A percentile compares a stretch with the other conserved stretches of the same genome.
phyloP scores from a whole-genome alignment of 331 rosid genomes.

The Spiraea crenata region DNA sequence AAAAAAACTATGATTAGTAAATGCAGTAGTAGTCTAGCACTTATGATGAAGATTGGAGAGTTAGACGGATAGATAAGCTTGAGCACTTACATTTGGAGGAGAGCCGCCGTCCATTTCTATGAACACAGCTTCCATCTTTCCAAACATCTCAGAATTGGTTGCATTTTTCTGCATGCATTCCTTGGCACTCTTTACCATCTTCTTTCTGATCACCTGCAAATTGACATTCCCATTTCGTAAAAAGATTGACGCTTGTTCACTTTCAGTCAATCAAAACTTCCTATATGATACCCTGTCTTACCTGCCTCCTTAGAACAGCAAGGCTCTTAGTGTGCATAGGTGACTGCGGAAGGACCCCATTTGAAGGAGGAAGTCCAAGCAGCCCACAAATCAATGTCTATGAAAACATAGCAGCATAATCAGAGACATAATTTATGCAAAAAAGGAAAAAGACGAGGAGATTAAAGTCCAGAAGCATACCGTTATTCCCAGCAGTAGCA shows the following conservation, averaged over 20 bases:
- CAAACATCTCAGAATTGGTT: conserved; percentile 59
- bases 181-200: conserved; percentile 67
- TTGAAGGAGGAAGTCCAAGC: conserved; percentile 90
- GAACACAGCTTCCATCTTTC: conserved; percentile 69
- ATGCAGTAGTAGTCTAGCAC: neutral
- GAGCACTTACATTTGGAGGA: conserved; percentile 52
- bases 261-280: conserved; percentile 9
- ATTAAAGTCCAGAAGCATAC: conserved; percentile 33
- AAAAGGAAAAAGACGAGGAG: conserved; percentile 11
- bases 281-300: conserved; percentile 19
- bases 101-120: conserved; percentile 54
- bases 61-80: neutral
- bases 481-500: conserved; percentile 66
- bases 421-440: neutral
- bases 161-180: conserved; percentile 56
- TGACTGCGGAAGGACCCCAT: conserved; percentile 91
- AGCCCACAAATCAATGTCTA: conserved; percentile 70
- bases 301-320: conserved; percentile 64
- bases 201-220: conserved; percentile 54
- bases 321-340: conserved; percentile 92
- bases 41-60: neutral
- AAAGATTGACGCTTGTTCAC: neutral
- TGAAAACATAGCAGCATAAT: conserved; percentile 9
- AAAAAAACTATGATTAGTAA: conserved; percentile 15
- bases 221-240: neutral